Conservation (phyloP, 2,329 filamentous ascomycete genomes). For the Ceratocystis destructans region DNA sequence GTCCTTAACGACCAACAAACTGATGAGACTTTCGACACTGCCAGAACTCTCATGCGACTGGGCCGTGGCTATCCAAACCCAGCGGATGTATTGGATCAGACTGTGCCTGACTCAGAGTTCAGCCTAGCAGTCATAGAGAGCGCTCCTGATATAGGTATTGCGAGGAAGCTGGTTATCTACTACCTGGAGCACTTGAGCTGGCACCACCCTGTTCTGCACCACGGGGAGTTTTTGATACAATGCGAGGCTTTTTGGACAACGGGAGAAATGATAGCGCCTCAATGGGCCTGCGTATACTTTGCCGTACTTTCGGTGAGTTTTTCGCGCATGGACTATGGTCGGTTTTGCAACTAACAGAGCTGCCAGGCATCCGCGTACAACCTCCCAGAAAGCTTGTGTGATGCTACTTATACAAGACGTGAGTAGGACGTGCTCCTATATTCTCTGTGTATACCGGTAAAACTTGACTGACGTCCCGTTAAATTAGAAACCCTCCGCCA, state of each 20-base stretch:
- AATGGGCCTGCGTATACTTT: conserved; percentile 13
- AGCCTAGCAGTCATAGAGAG: neutral
- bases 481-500: neutral
- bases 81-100: neutral
- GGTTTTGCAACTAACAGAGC: neutral
- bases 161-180: conserved; percentile 13
- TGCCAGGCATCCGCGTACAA: conserved; percentile 16
- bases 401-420: conserved; percentile 1
- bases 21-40: conserved; percentile 13
- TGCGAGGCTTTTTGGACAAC: conserved; percentile 10
- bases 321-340: neutral
- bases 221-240: conserved; percentile 10
- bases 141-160: neutral
- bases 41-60: conserved; percentile 14
- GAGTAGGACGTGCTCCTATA: neutral
- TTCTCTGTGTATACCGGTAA: neutral
- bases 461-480: neutral
- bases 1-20: conserved; percentile 11
- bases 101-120: neutral
- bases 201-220: conserved; percentile 18
- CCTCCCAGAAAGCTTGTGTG: conserved; percentile 9
- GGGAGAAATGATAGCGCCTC: neutral
- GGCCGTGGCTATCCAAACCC: conserved; percentile 17
- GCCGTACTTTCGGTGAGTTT: conserved; percentile 12
- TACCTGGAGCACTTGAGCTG: conserved; percentile 18